Evolutionary conservation across 352 stramenopile genomes (phyloP).

Genomic region (Halophytophthora batemanensis): DNA sequence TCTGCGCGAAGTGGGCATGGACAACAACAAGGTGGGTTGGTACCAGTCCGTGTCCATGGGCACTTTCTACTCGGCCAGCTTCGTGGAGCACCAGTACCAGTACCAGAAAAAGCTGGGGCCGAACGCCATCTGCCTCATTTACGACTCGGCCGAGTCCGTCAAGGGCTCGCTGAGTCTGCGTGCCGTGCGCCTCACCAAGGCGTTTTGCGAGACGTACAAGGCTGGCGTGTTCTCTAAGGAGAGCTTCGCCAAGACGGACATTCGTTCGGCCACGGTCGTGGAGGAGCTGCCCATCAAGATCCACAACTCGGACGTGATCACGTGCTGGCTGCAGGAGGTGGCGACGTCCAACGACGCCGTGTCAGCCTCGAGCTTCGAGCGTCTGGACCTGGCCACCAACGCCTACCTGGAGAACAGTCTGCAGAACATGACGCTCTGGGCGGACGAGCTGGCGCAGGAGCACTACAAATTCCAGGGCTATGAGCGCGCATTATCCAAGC

Average conservation of each 20-base stretch:
- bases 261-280: constrained; percentile 89
- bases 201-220: constrained; percentile 92
- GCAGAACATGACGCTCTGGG: constrained; percentile 97
- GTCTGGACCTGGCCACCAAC: constrained; percentile 95
- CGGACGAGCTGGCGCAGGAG: constrained; percentile 96
- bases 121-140: constrained; percentile 97
- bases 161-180: constrained; percentile 95
- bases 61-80: constrained; percentile 93
- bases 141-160: constrained; percentile 95
- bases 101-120: constrained; percentile 97
- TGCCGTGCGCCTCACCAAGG: constrained; percentile 94
- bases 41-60: constrained; percentile 98
- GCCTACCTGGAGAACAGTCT: constrained; percentile 97
- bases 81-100: constrained; percentile 95
- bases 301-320: constrained; percentile 94
- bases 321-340: constrained; percentile 93
- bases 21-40: constrained; percentile 99
- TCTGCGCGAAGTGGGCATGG: constrained; percentile 96
- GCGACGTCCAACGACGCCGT: constrained; percentile 54
- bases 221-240: constrained; percentile 79
- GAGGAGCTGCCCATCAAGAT: constrained; percentile 96
- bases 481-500: constrained; percentile 83
- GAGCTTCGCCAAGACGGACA: constrained; percentile 79
- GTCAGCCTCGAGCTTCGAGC: constrained; percentile 89
- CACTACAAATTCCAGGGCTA: constrained; percentile 93